phyloP scores from a whole-genome alignment of 176 grass and related monocot species.

The Rhynchospora breviuscula region DNA sequence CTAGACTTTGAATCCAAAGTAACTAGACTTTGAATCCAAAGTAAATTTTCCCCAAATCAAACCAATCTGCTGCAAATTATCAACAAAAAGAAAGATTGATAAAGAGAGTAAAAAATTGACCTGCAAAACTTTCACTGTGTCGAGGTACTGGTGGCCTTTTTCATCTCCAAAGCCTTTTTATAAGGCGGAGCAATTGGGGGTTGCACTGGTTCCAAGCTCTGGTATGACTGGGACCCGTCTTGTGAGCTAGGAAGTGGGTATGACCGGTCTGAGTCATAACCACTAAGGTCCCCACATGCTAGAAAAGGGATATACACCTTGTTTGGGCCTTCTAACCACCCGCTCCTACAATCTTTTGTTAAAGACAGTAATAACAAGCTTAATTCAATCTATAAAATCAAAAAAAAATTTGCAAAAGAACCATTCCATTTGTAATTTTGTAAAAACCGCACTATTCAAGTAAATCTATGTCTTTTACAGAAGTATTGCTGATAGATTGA shows the following conservation, averaged over 20 bases:
- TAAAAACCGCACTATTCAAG: neutral
- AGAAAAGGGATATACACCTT: constrained; percentile 80
- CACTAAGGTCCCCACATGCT: constrained; percentile 78
- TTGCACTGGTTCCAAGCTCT: constrained; percentile 75
- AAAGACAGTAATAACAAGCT: constrained; percentile 5
- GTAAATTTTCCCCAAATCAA: neutral
- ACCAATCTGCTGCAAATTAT: neutral
- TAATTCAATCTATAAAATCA: neutral
- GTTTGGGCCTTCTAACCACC: constrained; percentile 88
- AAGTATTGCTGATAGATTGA: neutral
- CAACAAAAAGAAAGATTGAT: neutral
- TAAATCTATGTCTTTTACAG: neutral
- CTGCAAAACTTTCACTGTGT: neutral
- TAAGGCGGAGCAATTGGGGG: constrained; percentile 78
- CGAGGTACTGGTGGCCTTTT: constrained; percentile 46
- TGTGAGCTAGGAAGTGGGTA: constrained; percentile 53
- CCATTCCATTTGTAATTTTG: neutral
- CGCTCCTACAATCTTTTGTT: constrained; percentile 66
- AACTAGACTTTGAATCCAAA: neutral
- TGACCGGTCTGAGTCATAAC: constrained; percentile 74
- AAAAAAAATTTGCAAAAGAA: neutral
- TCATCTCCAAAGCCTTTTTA: constrained; percentile 67
- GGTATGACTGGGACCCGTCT: constrained; percentile 23
- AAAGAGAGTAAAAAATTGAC: neutral
- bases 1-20: neutral